Evolutionary conservation across 805 yeast species (phyloP).

Genomic region (Helenozyma baotianmanensis): DNA sequence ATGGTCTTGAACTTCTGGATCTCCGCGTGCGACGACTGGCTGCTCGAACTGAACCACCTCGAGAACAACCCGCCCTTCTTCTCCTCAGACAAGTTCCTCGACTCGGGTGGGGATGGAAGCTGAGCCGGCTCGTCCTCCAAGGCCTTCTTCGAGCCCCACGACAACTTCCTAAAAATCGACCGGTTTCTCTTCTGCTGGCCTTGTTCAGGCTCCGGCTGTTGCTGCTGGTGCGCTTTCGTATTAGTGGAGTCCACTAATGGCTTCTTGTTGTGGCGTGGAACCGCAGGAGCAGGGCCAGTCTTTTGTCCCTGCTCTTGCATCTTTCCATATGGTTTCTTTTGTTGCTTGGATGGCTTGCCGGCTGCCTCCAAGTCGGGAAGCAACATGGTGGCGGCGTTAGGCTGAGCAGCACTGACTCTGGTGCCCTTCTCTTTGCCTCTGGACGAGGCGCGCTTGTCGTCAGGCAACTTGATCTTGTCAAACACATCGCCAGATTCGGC

Average conservation of each 20-base stretch:
- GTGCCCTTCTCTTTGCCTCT: conserved; percentile 1
- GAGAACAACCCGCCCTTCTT: conserved; percentile 16
- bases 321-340: conserved; percentile 1
- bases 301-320: conserved; percentile 1
- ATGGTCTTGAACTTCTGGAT: conserved; percentile 35
- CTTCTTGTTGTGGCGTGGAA: conserved; percentile 10
- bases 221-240: conserved; percentile 2
- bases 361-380: conserved; percentile 21
- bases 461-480: conserved; percentile 47
- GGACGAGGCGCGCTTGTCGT: conserved; percentile 21
- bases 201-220: conserved; percentile 2
- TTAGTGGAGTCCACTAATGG: conserved; percentile 31
- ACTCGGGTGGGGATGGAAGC: conserved; percentile 24
- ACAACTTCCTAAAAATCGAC: conserved; percentile 46
- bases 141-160: conserved; percentile 45
- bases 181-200: conserved; percentile 26
- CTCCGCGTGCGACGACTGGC: conserved; percentile 18
- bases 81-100: conserved; percentile 19
- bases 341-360: conserved; percentile 3
- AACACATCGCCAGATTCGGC: conserved; percentile 25
- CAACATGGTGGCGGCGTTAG: conserved; percentile 34
- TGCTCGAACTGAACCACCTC: conserved; percentile 37
- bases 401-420: conserved; percentile 16
- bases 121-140: conserved; percentile 22
- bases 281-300: not conserved